phyloP scores from a whole-genome alignment of 2,329 filamentous ascomycete genomes.

The Paracoccidioides brasiliensis region DNA sequence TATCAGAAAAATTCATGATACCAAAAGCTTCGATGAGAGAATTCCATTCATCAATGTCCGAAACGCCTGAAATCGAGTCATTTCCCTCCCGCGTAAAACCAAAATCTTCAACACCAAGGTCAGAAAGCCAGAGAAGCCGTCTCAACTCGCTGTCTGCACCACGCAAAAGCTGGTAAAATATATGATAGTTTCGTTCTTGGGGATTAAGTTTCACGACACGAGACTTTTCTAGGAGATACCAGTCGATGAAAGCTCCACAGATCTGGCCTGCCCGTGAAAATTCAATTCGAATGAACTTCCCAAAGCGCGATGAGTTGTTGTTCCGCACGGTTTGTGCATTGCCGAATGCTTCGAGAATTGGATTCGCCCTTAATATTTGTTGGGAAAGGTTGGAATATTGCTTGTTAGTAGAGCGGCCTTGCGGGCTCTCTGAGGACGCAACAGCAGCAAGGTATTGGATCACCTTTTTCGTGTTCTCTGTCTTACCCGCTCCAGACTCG shows the following conservation, averaged over 20 bases:
- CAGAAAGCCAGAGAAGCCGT: conserved; percentile 61
- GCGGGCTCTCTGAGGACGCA: conserved; percentile 64
- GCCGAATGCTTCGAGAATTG: conserved; percentile 93
- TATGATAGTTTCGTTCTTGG: conserved; percentile 88
- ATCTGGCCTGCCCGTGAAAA: conserved; percentile 83
- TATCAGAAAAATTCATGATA: conserved; percentile 82
- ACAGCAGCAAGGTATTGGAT: conserved; percentile 97
- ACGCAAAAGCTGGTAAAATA: conserved; percentile 90
- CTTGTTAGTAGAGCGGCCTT: conserved; percentile 45
- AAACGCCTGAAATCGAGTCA: conserved; percentile 79
- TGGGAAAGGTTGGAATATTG: conserved; percentile 80
- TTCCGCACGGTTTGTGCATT: conserved; percentile 97
- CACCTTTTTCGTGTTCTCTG: conserved; percentile 98
- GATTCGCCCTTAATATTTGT: conserved; percentile 90
- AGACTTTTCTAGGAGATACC: conserved; percentile 98
- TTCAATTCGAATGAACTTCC: conserved; percentile 97
- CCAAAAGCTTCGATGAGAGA: conserved; percentile 80
- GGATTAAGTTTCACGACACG: conserved; percentile 78
- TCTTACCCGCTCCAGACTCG: conserved; percentile 96
- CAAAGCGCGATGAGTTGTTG: conserved; percentile 96
- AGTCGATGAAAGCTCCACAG: conserved; percentile 91
- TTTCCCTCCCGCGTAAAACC: conserved; percentile 85
- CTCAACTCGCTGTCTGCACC: conserved; percentile 65
- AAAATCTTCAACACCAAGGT: conserved; percentile 71
- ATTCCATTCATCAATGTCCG: conserved; percentile 83